phyloP scores from a whole-genome alignment of 352 stramenopile genomes.

The Phytophthora litchii region DNA sequence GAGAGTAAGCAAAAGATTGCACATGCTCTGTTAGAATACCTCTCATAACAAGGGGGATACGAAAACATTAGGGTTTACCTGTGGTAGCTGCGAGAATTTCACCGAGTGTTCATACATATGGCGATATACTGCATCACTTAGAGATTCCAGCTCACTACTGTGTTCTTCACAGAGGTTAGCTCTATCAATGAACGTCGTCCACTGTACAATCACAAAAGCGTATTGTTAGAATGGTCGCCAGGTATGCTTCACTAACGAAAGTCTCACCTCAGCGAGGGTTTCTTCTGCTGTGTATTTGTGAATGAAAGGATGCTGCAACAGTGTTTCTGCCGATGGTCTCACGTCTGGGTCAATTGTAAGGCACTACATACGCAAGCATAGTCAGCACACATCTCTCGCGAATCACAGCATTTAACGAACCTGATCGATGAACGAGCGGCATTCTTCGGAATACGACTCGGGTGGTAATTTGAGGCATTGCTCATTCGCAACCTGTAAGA shows the following conservation, averaged over 20 bases:
- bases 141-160: slow-evolving; percentile 57
- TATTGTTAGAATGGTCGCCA: slow-evolving; percentile 1
- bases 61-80: slow-evolving; percentile 43
- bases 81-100: slow-evolving; percentile 76
- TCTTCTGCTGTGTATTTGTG: slow-evolving; percentile 69
- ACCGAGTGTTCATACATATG: slow-evolving; percentile 80
- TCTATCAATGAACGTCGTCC: slow-evolving; percentile 65
- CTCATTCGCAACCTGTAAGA: slow-evolving; percentile 75
- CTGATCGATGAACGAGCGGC: slow-evolving; percentile 73
- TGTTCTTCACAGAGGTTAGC: slow-evolving; percentile 65
- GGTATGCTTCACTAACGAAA: slow-evolving; percentile 10
- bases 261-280: slow-evolving; percentile 64
- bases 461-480: slow-evolving; percentile 67
- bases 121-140: slow-evolving; percentile 78
- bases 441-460: slow-evolving; percentile 71
- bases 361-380: slow-evolving; percentile 41
- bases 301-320: slow-evolving; percentile 80
- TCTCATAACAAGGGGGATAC: background rate
- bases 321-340: slow-evolving; percentile 60
- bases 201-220: slow-evolving; percentile 42
- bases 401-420: slow-evolving; percentile 23
- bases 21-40: background rate
- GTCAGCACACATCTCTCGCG: background rate
- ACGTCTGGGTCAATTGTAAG: slow-evolving; percentile 70
- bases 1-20: slow-evolving; percentile 4